A percentile compares a stretch with the other conserved stretches of the same genome.
phyloP scores from a whole-genome alignment of 2,329 filamentous ascomycete genomes.

The Penicillium sumatraense region DNA sequence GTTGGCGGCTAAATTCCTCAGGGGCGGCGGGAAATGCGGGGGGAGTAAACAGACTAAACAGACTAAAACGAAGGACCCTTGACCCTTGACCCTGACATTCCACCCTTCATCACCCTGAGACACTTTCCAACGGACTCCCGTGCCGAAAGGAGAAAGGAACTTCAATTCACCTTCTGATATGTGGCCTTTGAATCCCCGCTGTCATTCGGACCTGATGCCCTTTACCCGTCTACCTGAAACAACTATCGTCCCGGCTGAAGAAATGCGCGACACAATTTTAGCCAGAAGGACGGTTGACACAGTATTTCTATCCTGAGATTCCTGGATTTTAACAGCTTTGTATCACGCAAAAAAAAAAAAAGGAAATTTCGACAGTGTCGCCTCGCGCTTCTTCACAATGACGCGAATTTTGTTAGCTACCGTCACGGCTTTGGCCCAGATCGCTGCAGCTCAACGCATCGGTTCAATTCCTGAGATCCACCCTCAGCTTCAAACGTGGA shows the following conservation, averaged over 20 bases:
- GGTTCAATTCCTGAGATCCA: conserved; percentile 55
- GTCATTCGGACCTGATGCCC: background rate
- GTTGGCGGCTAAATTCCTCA: conserved; percentile 7
- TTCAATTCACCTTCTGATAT: background rate
- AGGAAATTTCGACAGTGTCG: background rate
- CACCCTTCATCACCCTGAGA: conserved; percentile 2
- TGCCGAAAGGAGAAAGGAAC: background rate
- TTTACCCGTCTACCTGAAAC: background rate
- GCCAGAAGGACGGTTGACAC: background rate
- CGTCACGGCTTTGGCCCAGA: conserved; percentile 43
- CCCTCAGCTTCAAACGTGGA: conserved; percentile 56
- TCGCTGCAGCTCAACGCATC: conserved; percentile 56
- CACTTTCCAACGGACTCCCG: background rate
- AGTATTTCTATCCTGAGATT: background rate
- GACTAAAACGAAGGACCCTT: too few relatives aligned
- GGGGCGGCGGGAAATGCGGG: conserved; percentile 5
- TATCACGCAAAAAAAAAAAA: background rate
- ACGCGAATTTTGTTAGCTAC: conserved; percentile 14
- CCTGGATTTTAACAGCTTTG: background rate
- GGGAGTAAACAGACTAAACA: conserved; percentile 17
- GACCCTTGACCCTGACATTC: conserved; percentile 8
- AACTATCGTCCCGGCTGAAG: background rate
- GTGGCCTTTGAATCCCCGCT: background rate
- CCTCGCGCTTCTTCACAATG: conserved; percentile 19
- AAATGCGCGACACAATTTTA: background rate